Conservation (phyloP, 495 filamentous ascomycete species). For the Penicillium ucsense region DNA sequence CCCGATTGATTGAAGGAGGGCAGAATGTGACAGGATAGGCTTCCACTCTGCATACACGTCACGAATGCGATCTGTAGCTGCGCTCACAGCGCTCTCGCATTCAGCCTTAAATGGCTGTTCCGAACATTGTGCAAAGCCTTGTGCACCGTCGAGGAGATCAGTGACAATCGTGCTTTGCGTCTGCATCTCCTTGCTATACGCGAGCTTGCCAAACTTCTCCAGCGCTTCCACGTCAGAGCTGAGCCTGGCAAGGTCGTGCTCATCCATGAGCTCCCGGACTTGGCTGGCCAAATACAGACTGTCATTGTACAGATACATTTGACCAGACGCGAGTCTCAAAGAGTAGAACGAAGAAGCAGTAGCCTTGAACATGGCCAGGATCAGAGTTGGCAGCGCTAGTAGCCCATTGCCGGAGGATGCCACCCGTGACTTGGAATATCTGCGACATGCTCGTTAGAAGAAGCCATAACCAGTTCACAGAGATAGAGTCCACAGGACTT, state of each 20-base stretch:
- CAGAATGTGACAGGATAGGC: slow-evolving; percentile 68
- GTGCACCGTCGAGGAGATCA: slow-evolving; percentile 73
- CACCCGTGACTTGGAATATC: slow-evolving; percentile 43
- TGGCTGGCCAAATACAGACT: slow-evolving; percentile 64
- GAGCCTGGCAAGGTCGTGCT: slow-evolving; percentile 45
- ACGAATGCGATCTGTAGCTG: slow-evolving; percentile 57
- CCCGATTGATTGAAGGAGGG: slow-evolving; percentile 75
- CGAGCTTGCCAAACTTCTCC: slow-evolving; percentile 68
- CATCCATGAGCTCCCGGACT: slow-evolving; percentile 48
- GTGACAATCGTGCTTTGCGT: slow-evolving; percentile 72
- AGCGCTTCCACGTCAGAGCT: slow-evolving; percentile 63
- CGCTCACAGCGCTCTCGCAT: slow-evolving; percentile 60
- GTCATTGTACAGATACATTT: slow-evolving; percentile 95
- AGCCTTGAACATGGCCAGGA: slow-evolving; percentile 86
- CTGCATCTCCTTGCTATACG: slow-evolving; percentile 81
- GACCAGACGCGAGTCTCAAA: slow-evolving; percentile 50
- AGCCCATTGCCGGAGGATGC: slow-evolving; percentile 65
- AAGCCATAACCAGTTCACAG: no score
- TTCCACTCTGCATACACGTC: slow-evolving; percentile 68
- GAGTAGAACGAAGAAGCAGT: slow-evolving; percentile 73
- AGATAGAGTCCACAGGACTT: slow-evolving; percentile 15
- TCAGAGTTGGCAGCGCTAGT: slow-evolving; percentile 69
- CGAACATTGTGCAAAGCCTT: slow-evolving; percentile 55
- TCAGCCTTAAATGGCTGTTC: slow-evolving; percentile 52
- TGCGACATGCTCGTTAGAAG: slow-evolving; percentile 5